Percentiles rank a stretch among this genome's conserved stretches.
These are phyloP conservation scores for Neonectria hederae DNA, from an alignment of 2,329 filamentous ascomycete species.

Conservation along the genomic window DNA sequence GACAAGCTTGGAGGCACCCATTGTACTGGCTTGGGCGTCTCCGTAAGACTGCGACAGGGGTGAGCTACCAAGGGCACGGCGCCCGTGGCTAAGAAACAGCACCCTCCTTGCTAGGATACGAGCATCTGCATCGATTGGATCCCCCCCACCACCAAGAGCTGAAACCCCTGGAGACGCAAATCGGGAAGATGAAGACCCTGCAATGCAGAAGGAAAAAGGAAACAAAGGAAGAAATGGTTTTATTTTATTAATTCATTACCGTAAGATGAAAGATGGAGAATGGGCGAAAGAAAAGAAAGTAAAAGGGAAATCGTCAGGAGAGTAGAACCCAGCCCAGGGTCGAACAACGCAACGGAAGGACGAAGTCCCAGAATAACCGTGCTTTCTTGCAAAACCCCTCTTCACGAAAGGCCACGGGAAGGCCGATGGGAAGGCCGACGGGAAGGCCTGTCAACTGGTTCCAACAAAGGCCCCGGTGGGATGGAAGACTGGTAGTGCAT, in stretches of 20 bases:
- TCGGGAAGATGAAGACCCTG: background rate
- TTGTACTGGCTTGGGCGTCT: background rate
- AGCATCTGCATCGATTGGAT: conserved; percentile 18
- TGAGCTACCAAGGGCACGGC: background rate
- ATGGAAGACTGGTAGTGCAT: background rate
- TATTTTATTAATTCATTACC: background rate
- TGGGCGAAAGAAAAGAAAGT: background rate
- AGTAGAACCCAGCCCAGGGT: background rate
- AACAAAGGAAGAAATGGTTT: background rate
- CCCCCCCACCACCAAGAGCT: conserved; percentile 15
- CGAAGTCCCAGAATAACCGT: too few relatives aligned
- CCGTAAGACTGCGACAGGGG: background rate
- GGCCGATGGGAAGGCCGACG: background rate
- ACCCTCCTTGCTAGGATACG: conserved; percentile 18
- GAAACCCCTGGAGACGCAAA: conserved; percentile 17
- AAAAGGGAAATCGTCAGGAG: background rate
- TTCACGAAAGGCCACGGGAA: background rate
- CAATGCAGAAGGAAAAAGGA: background rate
- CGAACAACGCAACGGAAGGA: too few relatives aligned
- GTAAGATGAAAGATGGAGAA: background rate
- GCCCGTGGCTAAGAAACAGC: background rate
- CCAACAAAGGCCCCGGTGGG: background rate
- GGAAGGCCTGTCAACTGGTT: background rate
- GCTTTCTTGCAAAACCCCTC: background rate
- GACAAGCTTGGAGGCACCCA: background rate